Conservation (phyloP, 106 monocot genomes). For the Dendrobium officinale region DNA sequence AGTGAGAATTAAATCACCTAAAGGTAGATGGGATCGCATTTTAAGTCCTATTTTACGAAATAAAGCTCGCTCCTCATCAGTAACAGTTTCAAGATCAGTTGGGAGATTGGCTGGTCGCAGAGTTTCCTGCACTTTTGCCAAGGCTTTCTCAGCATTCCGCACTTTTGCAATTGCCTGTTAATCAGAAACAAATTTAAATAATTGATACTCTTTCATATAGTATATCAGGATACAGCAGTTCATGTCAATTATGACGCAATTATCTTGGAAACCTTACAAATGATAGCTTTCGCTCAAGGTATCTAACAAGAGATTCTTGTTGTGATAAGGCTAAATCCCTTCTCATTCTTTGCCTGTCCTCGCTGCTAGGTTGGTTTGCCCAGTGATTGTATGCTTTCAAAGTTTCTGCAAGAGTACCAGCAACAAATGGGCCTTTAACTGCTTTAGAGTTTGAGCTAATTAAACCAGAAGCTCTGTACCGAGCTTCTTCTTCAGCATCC, state of each 20-base stretch:
- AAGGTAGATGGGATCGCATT: conserved; percentile 60
- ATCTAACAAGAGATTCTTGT: conserved; percentile 66
- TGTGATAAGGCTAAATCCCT: conserved; percentile 44
- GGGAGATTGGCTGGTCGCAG: conserved; percentile 76
- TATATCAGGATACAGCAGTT: neutral
- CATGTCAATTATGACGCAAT: neutral
- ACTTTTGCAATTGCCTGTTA: conserved; percentile 67
- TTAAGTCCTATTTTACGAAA: conserved; percentile 81
- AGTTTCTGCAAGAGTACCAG: conserved; percentile 90
- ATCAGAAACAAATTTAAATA: neutral
- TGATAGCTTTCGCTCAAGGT: conserved; percentile 52
- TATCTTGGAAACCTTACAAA: conserved; percentile 38
- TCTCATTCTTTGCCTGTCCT: conserved; percentile 54
- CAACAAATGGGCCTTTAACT: conserved; percentile 42
- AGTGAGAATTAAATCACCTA: conserved; percentile 31
- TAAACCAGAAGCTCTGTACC: conserved; percentile 46
- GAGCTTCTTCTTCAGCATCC: conserved; percentile 78
- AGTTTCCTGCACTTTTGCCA: conserved; percentile 75
- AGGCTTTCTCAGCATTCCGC: conserved; percentile 77
- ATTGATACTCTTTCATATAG: neutral
- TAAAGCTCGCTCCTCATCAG: conserved; percentile 82
- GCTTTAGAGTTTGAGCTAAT: conserved; percentile 21
- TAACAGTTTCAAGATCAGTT: conserved; percentile 88
- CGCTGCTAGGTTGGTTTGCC: conserved; percentile 42
- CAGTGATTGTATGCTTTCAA: conserved; percentile 58